Evolutionary conservation across 176 grass and related monocot genomes (phyloP), one percentile per base, ranked within the genome.

Genomic region (Phoenix roebelenii): DNA sequence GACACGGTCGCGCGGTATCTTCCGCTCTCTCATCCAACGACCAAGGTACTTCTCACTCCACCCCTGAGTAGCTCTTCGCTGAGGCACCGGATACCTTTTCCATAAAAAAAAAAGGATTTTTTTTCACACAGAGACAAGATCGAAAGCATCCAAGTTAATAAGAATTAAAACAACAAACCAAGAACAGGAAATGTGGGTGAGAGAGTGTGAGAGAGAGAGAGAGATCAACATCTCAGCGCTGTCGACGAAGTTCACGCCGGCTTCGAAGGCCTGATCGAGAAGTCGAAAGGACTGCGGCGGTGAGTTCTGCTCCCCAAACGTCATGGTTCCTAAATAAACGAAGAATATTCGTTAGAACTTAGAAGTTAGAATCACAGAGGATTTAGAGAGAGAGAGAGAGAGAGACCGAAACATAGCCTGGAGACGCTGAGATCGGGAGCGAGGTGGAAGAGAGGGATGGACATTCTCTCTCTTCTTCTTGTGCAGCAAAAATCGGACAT

Each of bases 191-290:
- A 68, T n/a, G 29, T 57, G 62, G 58, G 52, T 5, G 20, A n/a
- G n/a, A 22, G 69, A 49, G 66, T 24, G 22, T 25, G 57, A 1
- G 29, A 51, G 15, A 9, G 30, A 54, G 22, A 77, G 25, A 16
- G 25, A 22, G 3, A 0, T 68, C 54, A 29, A 85, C 90, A 89
- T 95, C 77, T 95, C 90, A 50, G 91, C 91, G 64, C 70, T 79
- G 61, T 90, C 91, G 23, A 96, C 71, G 75, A 96, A 96, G 74
- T 90, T 90, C 69, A 96, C 64, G 51, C 91, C 86, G 50, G 86
- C 77, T 17, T 56, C 67, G 69, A 67, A 85, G 55, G 76, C 82
- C 67, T 81, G 63, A 51, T 86, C 80, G 51, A 96, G 86, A 26
- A 96, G 91, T 49, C 86, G 68, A 15, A 85, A 71, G 25, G 91